Evolutionary conservation across 164 flowering plant species (phyloP).

Genomic region (Cinnamomum chago): DNA sequence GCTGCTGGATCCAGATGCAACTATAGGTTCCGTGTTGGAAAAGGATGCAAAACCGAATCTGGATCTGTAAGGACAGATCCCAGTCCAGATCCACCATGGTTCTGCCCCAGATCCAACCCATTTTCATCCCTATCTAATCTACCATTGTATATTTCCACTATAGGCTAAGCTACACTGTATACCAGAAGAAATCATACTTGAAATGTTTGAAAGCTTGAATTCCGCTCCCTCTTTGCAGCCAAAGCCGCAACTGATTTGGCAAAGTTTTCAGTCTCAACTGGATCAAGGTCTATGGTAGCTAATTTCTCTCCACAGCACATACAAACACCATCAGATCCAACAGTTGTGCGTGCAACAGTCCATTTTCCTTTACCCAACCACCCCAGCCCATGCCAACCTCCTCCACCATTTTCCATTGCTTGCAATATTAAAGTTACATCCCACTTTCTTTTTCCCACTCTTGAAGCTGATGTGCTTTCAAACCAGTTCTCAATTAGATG

Average conservation of each 20-base stretch:
- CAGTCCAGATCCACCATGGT: too few species aligned
- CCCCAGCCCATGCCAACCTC: conserved; percentile 96
- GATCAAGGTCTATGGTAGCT: conserved; percentile 74
- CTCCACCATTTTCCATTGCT: conserved; percentile 68
- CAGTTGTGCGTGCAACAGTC: conserved; percentile 35
- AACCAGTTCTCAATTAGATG: conserved; percentile 70
- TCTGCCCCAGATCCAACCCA: too few species aligned
- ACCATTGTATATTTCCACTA: not conserved
- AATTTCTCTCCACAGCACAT: conserved; percentile 65
- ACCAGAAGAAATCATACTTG: conserved; percentile 40
- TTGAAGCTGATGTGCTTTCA: conserved; percentile 47
- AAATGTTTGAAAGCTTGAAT: conserved; percentile 72
- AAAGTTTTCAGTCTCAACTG: conserved; percentile 70
- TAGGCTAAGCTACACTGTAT: not conserved
- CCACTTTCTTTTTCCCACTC: conserved; percentile 68
- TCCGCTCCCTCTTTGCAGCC: conserved; percentile 57
- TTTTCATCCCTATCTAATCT: too few species aligned
- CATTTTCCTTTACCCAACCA: conserved; percentile 87
- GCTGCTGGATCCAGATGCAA: too few species aligned
- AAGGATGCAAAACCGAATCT: too few species aligned
- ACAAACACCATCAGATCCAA: conserved; percentile 68
- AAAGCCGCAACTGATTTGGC: conserved; percentile 76
- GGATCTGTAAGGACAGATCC: too few species aligned
- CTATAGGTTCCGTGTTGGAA: too few species aligned
- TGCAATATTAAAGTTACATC: conserved; percentile 33